Percentiles rank a stretch among this genome's conserved stretches.
phyloP scores from a whole-genome alignment of 257 asterid genomes.

The Solanum tacnaense region DNA sequence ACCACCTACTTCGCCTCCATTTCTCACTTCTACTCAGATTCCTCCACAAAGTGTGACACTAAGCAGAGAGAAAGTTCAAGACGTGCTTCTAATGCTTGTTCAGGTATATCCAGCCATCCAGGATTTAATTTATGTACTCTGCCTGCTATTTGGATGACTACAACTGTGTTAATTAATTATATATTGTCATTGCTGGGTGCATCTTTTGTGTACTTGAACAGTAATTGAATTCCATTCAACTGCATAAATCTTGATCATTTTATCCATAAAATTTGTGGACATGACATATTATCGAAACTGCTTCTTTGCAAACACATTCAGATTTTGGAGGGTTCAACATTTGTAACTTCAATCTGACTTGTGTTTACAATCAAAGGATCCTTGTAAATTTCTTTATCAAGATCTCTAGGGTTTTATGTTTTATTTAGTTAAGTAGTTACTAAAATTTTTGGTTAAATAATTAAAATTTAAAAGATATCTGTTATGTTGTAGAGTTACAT shows the following conservation, averaged over 20 bases:
- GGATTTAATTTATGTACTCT: background rate
- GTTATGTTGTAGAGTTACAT: background rate
- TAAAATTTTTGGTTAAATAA: background rate
- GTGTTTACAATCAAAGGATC: background rate
- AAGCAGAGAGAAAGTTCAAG: conserved; percentile 23
- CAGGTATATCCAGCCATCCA: conserved; percentile 19
- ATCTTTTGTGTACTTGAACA: background rate
- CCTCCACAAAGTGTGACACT: conserved; percentile 7
- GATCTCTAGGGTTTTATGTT: background rate
- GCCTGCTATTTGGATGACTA: background rate
- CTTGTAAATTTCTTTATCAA: background rate
- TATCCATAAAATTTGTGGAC: background rate
- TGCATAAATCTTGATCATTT: background rate
- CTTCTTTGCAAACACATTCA: background rate
- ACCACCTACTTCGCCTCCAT: conserved; percentile 21
- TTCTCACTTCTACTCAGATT: conserved; percentile 9
- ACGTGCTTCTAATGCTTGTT: conserved; percentile 25
- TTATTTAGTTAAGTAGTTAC: background rate
- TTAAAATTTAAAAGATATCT: background rate
- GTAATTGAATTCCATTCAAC: background rate
- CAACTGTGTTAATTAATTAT: background rate
- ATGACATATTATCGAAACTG: background rate
- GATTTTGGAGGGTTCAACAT: background rate
- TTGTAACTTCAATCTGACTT: background rate
- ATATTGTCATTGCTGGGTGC: background rate